Evolutionary conservation across 495 filamentous ascomycete genomes (phyloP).

Genomic region (Annulohypoxylon stygium): DNA sequence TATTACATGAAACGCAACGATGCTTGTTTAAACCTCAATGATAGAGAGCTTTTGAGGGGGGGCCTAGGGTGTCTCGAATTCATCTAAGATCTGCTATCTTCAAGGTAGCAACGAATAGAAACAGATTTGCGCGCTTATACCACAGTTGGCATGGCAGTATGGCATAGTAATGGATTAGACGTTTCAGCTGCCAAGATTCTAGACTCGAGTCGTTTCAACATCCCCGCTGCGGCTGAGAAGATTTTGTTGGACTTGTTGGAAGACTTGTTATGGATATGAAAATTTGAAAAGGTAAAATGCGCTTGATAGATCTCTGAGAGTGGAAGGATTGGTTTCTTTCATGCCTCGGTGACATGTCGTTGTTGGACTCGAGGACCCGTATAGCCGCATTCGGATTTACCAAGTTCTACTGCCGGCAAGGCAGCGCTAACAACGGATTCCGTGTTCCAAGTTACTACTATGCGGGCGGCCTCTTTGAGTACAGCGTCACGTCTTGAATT

Average conservation of each 20-base stretch:
- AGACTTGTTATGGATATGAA: not conserved
- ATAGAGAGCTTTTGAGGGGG: not conserved
- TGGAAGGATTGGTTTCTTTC: not conserved
- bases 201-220: slow-evolving; percentile 41
- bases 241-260: not conserved
- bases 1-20: slow-evolving; percentile 8
- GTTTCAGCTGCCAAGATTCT: slow-evolving; percentile 50
- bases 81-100: not conserved
- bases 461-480: slow-evolving; percentile 13
- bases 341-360: not conserved
- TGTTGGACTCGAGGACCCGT: not conserved
- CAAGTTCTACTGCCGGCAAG: slow-evolving; percentile 1
- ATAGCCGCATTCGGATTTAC: slow-evolving; percentile 12
- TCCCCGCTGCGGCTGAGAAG: slow-evolving; percentile 29
- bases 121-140: not conserved
- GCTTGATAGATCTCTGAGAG: not conserved
- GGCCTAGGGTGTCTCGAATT: not conserved
- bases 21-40: slow-evolving; percentile 23
- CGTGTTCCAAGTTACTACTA: not conserved
- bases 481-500: slow-evolving; percentile 7
- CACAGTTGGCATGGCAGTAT: not conserved
- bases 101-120: not conserved
- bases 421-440: not conserved
- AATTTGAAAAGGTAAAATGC: not conserved
- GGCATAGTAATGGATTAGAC: not conserved